Evolutionary conservation across 139 green algal species (phyloP), one percentile per base, ranked within the genome.

Genomic region (Chlamydomonas sp.): DNA sequence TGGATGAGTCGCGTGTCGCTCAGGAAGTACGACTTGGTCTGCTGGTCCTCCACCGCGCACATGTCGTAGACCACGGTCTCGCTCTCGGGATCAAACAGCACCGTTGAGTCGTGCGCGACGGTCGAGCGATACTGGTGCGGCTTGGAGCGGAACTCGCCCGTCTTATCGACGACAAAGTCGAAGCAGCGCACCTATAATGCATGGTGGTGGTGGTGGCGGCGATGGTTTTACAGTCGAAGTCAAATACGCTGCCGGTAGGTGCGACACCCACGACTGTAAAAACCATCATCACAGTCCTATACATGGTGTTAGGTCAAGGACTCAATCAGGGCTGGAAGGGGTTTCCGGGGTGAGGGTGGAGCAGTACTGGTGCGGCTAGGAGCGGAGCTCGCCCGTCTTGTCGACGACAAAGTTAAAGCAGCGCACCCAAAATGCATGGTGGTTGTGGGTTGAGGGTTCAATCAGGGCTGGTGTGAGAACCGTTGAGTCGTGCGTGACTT

Each of bases 11-110:
- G 65, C 60, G 73, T 74, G 58, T 82, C 76, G 2, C 39, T 63
- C 26, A 82, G 43, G 71, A 76, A 82, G 71, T 75, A 82, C 10
- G 71, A 78, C 24, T 71, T 63, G 61, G 78, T 61, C 34, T 69
- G 54, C 13, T 67, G 76, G 71, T 82, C 76, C 5, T 82, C 76
- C 24, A 76, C 72, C 20, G 71, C 50, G 30, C 64, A 36, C 77
- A 83, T 83, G 69, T 83, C 77, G 43, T 74, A 77, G 47, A 83
- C 77, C 43, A 76, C 37, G 26, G 72, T 58, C 72, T 83, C 77
- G 2, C 24, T 61, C 77, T 83, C 77, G 65, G 74, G 72, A 73
- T 83, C 77, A n/a, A 79, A 83, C 57, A 83, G 50, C 38, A 83
- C 58, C 8, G 77, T 83, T 57, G 54, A 59, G 26, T 38, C 67